phyloP scores from a whole-genome alignment of 2,329 filamentous ascomycete species.

The Hypoxylon sp. region DNA sequence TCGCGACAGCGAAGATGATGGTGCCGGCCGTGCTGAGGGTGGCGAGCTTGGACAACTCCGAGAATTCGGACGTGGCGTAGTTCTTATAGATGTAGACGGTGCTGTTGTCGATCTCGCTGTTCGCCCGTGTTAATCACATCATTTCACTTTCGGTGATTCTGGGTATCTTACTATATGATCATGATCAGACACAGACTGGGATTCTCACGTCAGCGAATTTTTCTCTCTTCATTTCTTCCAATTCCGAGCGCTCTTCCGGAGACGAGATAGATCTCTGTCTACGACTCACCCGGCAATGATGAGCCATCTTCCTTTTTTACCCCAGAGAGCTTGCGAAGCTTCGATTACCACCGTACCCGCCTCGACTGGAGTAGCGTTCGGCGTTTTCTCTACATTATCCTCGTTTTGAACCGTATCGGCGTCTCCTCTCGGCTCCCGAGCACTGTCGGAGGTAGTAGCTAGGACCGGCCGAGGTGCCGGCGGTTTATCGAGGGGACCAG shows the following conservation, averaged over 20 bases:
- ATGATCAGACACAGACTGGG: conserved; percentile 41
- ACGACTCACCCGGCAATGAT: conserved; percentile 38
- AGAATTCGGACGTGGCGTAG: conserved; percentile 51
- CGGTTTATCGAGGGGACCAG: conserved; percentile 26
- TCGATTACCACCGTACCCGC: conserved; percentile 34
- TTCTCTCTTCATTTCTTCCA: not conserved
- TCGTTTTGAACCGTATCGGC: not conserved
- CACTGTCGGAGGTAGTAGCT: not conserved
- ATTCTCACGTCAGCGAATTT: conserved; percentile 4
- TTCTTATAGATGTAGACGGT: conserved; percentile 46
- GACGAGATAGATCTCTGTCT: not conserved
- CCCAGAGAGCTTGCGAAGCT: conserved; percentile 40
- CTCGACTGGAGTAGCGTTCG: conserved; percentile 24
- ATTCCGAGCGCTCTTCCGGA: not conserved
- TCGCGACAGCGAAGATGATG: conserved; percentile 64
- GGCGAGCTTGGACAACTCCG: conserved; percentile 48
- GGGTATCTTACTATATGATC: conserved; percentile 41
- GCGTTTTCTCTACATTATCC: conserved; percentile 7
- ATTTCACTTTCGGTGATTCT: not conserved
- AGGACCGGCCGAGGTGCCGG: conserved; percentile 14
- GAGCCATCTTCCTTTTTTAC: conserved; percentile 38
- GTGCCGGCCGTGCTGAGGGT: conserved; percentile 49
- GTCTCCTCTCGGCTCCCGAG: not conserved
- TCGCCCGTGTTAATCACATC: conserved; percentile 1
- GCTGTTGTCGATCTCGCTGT: conserved; percentile 42